Evolutionary conservation across 1,284 basidiomycete genomes (phyloP).

Genomic region (Paramarasmius palmivorus): DNA sequence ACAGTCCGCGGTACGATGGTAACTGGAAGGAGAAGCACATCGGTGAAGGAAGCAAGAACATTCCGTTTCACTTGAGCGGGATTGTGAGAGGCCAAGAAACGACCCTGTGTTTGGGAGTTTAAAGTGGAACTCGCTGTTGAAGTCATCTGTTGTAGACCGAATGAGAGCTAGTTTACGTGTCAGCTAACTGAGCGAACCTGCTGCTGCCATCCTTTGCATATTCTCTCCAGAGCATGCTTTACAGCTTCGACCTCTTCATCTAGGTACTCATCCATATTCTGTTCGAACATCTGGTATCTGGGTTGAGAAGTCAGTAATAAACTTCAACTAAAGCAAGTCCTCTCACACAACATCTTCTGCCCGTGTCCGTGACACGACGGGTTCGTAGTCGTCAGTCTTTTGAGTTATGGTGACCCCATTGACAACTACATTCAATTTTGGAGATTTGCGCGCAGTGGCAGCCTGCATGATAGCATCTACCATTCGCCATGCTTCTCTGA

Average conservation of each 20-base stretch:
- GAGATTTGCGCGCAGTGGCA: conserved; percentile 24
- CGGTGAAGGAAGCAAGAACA: conserved; percentile 89
- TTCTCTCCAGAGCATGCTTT: conserved; percentile 71
- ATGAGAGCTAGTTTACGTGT: not conserved
- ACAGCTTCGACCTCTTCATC: conserved; percentile 89
- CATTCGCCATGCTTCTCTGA: conserved; percentile 85
- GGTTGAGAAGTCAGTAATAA: conserved; percentile 15
- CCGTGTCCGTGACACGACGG: conserved; percentile 38
- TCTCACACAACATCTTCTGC: conserved; percentile 84
- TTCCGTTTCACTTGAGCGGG: conserved; percentile 92
- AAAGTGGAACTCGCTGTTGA: conserved; percentile 14
- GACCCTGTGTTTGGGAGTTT: conserved; percentile 37
- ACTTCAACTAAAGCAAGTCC: conserved; percentile 7
- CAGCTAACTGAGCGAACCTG: conserved; percentile 42
- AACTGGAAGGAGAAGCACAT: conserved; percentile 88
- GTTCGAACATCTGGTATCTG: conserved; percentile 92
- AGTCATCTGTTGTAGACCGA: conserved; percentile 19
- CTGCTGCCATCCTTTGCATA: conserved; percentile 80
- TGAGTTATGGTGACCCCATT: no score
- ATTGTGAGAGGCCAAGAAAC: conserved; percentile 84
- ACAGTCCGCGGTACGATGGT: conserved; percentile 93
- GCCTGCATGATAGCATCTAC: conserved; percentile 74
- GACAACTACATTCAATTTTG: not conserved
- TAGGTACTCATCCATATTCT: conserved; percentile 95
- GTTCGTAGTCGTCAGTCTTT: conserved; percentile 28